phyloP scores from a whole-genome alignment of 805 yeast species.

The Sporopachydermia lactativora region DNA sequence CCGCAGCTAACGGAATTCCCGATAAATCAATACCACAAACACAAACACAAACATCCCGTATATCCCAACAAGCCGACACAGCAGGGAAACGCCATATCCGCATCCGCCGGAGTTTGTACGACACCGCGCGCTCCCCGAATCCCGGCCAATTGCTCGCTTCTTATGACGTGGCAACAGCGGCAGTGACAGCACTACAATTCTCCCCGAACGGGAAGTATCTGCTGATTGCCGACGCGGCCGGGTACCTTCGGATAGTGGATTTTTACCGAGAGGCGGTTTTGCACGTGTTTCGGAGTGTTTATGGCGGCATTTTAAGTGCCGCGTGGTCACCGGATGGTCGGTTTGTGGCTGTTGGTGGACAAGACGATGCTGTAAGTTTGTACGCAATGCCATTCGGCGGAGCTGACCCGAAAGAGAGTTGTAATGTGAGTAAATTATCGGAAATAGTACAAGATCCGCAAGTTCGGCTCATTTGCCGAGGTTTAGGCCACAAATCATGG shows the following conservation, averaged over 20 bases:
- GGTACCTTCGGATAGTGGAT: conserved; percentile 44
- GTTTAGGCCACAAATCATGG: conserved; percentile 43
- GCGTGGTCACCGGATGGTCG: conserved; percentile 42
- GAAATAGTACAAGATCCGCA: conserved; percentile 15
- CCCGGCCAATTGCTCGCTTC: conserved; percentile 39
- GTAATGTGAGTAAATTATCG: conserved; percentile 9
- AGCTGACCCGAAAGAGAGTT: not conserved
- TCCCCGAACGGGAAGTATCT: conserved; percentile 29
- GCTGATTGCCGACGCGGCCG: conserved; percentile 52
- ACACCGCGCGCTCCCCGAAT: conserved; percentile 1
- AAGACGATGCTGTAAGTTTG: conserved; percentile 35
- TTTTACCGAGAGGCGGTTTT: conserved; percentile 26
- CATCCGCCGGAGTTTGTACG: conserved; percentile 11
- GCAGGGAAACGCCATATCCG: conserved; percentile 9
- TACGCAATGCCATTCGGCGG: conserved; percentile 21
- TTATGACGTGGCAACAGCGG: conserved; percentile 43
- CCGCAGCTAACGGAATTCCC: conserved; percentile 30
- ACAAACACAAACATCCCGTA: conserved; percentile 15
- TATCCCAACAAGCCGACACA: conserved; percentile 5
- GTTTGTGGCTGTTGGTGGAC: conserved; percentile 34
- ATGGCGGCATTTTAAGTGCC: conserved; percentile 44
- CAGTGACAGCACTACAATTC: conserved; percentile 34
- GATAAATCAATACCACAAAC: conserved; percentile 17
- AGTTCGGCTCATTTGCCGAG: conserved; percentile 14
- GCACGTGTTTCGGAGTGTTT: conserved; percentile 49